These are phyloP conservation scores for Leccinum arenicola DNA, from an alignment of 768 basidiomycete species.

Conservation along the genomic window DNA sequence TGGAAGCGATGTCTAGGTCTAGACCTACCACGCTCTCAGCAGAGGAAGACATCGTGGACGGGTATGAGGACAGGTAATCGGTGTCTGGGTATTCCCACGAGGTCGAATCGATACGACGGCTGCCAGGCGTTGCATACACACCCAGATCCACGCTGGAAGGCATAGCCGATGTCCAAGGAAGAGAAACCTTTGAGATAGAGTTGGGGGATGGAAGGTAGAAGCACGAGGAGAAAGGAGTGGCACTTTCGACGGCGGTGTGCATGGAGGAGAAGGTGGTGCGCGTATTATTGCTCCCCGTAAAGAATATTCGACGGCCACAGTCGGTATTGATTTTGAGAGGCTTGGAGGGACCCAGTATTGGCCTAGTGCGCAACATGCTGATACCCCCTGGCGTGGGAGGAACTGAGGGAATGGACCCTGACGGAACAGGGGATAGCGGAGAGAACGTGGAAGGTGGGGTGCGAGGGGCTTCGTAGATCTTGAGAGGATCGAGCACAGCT, in stretches of 20 bases:
- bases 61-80: constrained; percentile 48
- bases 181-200: constrained; percentile 37
- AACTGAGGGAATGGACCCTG: constrained; percentile 42
- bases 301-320: constrained; percentile 35
- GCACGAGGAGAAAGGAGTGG: constrained; percentile 56
- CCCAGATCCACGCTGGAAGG: constrained; percentile 39
- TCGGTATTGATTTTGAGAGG: constrained; percentile 61
- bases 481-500: constrained; percentile 34
- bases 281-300: constrained; percentile 43
- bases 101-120: constrained; percentile 49
- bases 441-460: constrained; percentile 55
- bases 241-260: constrained; percentile 70
- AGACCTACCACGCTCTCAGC: constrained; percentile 34
- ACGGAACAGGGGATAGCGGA: constrained; percentile 39
- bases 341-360: constrained; percentile 34
- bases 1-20: constrained; percentile 31
- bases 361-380: constrained; percentile 39
- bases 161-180: constrained; percentile 34
- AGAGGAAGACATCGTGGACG: constrained; percentile 41
- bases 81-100: constrained; percentile 46
- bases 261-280: constrained; percentile 55
- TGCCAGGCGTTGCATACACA: constrained; percentile 40
- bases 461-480: constrained; percentile 44
- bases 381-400: constrained; percentile 59
- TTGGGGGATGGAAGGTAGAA: constrained; percentile 50